phyloP scores from a whole-genome alignment of 73 alveolate species.

The Halteria grandinella region DNA sequence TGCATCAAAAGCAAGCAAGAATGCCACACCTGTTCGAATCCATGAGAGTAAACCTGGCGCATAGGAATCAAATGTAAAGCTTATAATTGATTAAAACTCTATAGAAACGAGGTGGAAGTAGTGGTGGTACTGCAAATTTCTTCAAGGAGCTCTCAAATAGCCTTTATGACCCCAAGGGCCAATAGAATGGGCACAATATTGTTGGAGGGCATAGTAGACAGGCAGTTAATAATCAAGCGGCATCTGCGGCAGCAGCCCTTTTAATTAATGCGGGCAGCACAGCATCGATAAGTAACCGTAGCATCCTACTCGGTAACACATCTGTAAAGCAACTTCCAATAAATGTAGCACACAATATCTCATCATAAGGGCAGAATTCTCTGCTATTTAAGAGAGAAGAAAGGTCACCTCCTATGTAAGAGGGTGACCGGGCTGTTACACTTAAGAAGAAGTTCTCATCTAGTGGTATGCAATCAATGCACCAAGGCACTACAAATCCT shows the following conservation, averaged over 20 bases:
- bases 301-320: constrained; percentile 7
- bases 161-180: constrained; percentile 32
- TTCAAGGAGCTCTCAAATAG: constrained; percentile 42
- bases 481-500: constrained; percentile 1
- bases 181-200: constrained; percentile 7
- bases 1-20: too few species aligned
- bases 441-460: constrained; percentile 31
- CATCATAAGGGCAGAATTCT: too few species aligned
- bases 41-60: too few species aligned
- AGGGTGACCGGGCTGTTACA: background rate
- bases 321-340: too few species aligned
- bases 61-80: too few species aligned
- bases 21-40: too few species aligned
- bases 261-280: background rate
- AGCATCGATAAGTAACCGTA: constrained; percentile 17
- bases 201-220: constrained; percentile 15
- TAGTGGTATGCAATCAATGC: constrained; percentile 33
- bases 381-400: background rate
- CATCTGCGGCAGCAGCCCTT: constrained; percentile 8
- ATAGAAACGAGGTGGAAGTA: too few species aligned
- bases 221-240: background rate
- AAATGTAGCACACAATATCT: too few species aligned
- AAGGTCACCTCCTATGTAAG: constrained; percentile 4
- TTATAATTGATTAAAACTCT: too few species aligned
- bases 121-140: too few species aligned